These are phyloP conservation scores for Aspergillus campestris DNA, from an alignment of 495 filamentous ascomycete genomes.

Conservation along the genomic window DNA sequence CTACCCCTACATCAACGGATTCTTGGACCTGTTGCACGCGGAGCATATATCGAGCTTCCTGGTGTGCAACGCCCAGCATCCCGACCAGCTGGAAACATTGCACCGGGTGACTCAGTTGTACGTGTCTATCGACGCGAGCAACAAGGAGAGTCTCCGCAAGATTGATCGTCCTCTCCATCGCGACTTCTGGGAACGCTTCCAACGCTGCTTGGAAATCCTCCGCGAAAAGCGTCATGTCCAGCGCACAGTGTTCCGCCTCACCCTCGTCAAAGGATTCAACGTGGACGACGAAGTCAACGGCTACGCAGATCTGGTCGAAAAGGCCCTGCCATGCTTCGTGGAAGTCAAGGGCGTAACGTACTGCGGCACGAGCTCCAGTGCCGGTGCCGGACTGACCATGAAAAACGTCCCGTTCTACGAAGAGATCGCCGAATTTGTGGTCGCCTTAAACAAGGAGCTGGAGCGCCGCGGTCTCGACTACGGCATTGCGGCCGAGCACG, in stretches of 20 bases:
- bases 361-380: constrained; percentile 79
- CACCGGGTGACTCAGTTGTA: constrained; percentile 87
- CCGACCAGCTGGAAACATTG: constrained; percentile 75
- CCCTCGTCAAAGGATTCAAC: constrained; percentile 94
- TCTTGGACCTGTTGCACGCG: constrained; percentile 68
- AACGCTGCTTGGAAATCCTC: constrained; percentile 81
- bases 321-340: constrained; percentile 78
- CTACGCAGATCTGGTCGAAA: constrained; percentile 81
- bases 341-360: constrained; percentile 97
- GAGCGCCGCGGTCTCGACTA: constrained; percentile 62
- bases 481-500: constrained; percentile 89
- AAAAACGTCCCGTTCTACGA: constrained; percentile 92
- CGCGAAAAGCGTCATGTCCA: constrained; percentile 71
- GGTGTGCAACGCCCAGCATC: constrained; percentile 97
- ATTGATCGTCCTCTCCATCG: constrained; percentile 90
- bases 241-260: constrained; percentile 90
- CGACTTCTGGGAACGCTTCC: constrained; percentile 96
- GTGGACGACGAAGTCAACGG: constrained; percentile 86
- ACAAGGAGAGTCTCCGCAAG: constrained; percentile 73
- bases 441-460: constrained; percentile 59
- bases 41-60: constrained; percentile 90
- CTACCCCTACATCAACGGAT: constrained; percentile 94
- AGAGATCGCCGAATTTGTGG: constrained; percentile 75
- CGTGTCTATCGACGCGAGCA: constrained; percentile 89
- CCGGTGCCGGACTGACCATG: constrained; percentile 82